These are phyloP conservation scores for Diaporthe helianthi DNA, from an alignment of 2,329 filamentous ascomycete genomes.

Conservation along the genomic window DNA sequence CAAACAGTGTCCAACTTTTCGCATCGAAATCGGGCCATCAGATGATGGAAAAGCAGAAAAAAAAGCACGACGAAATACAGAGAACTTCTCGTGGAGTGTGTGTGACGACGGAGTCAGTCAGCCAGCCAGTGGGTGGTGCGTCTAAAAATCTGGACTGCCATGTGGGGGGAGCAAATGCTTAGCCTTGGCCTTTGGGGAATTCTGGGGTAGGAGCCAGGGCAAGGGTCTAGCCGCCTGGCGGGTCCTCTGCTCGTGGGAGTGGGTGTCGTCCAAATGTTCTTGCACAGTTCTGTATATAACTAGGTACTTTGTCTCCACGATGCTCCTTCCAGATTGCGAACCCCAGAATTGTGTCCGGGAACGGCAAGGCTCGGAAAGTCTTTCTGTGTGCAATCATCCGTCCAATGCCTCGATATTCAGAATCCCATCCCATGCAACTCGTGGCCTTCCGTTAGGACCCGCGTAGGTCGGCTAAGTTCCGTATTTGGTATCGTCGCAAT, in stretches of 20 bases:
- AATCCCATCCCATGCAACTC: slow-evolving; percentile 5
- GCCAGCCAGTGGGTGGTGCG: background rate
- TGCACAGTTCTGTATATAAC: no score
- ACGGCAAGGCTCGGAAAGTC: slow-evolving; percentile 28
- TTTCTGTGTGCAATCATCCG: slow-evolving; percentile 1
- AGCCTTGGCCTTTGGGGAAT: slow-evolving; percentile 22
- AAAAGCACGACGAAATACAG: background rate
- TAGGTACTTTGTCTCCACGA: background rate
- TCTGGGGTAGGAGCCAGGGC: slow-evolving; percentile 17
- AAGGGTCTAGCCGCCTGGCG: slow-evolving; percentile 6
- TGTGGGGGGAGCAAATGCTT: slow-evolving; percentile 26
- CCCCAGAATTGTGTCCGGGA: slow-evolving; percentile 16
- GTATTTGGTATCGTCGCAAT: background rate
- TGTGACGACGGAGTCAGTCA: background rate
- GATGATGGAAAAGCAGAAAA: slow-evolving; percentile 16
- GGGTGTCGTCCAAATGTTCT: background rate
- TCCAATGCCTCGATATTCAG: background rate
- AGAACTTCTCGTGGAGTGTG: background rate
- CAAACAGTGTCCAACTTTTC: background rate
- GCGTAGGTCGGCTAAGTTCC: slow-evolving; percentile 23
- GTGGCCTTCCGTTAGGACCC: slow-evolving; percentile 31
- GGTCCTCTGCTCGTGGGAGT: slow-evolving; percentile 4
- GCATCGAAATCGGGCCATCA: background rate
- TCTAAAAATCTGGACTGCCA: background rate
- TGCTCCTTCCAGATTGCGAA: background rate